phyloP scores from a whole-genome alignment of 2,329 filamentous ascomycete genomes.

The Pseudohalonectria lignicola region DNA sequence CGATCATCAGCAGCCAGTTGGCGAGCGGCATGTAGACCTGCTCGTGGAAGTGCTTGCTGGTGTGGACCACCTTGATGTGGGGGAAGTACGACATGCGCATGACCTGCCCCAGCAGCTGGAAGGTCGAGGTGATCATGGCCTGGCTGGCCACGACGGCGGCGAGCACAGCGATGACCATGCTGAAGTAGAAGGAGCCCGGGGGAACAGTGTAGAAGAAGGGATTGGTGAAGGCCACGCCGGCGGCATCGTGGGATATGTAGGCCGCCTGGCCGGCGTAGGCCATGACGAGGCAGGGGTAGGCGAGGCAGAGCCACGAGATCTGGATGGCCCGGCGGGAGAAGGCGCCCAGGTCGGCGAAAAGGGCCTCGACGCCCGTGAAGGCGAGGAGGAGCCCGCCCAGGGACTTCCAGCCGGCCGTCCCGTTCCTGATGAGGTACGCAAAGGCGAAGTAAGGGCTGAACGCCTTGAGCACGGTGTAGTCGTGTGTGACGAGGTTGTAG shows the following conservation, averaged over 20 bases:
- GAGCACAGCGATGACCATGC: conserved; percentile 53
- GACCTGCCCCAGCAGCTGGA: conserved; percentile 58
- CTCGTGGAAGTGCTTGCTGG: conserved; percentile 57
- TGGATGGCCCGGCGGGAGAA: conserved; percentile 62
- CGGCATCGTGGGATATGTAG: conserved; percentile 47
- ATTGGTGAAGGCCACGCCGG: conserved; percentile 51
- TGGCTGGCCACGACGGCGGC: conserved; percentile 68
- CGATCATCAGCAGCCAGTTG: conserved; percentile 70
- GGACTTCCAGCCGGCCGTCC: conserved; percentile 49
- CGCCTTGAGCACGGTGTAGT: conserved; percentile 42
- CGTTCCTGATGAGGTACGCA: conserved; percentile 47
- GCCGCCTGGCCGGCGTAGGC: conserved; percentile 67
- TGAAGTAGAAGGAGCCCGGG: conserved; percentile 50
- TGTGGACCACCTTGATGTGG: conserved; percentile 63
- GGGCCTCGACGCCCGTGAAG: conserved; percentile 69
- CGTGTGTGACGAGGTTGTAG: conserved; percentile 44
- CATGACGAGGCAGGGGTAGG: conserved; percentile 54
- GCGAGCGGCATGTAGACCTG: conserved; percentile 67
- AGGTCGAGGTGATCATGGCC: conserved; percentile 67
- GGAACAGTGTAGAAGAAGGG: conserved; percentile 64
- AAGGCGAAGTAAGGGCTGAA: conserved; percentile 51
- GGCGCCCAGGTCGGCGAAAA: conserved; percentile 69
- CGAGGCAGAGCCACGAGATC: conserved; percentile 58
- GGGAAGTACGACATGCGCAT: conserved; percentile 66
- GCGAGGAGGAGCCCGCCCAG: conserved; percentile 62